A percentile compares a stretch with the other conserved stretches of the same genome.
Conservation (phyloP, 345 rosid species). For the Mangifera indica region DNA sequence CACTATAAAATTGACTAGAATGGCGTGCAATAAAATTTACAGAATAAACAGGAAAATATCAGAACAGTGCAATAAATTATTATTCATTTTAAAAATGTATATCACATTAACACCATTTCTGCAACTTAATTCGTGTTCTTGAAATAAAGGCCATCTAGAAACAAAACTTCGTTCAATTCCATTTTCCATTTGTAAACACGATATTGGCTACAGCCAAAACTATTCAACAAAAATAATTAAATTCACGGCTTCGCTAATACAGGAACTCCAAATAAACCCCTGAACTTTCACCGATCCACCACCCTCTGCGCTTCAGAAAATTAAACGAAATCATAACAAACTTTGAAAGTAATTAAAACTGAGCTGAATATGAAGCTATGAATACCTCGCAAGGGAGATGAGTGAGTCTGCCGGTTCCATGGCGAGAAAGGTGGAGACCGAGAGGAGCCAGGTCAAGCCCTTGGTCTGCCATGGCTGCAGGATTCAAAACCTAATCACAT, state of each 20-base stretch:
- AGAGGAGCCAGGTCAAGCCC: conserved; percentile 29
- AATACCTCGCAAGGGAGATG: conserved; percentile 56
- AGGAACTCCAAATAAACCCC: conserved; percentile 66
- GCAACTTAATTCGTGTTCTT: not conserved
- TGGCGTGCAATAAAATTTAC: not conserved
- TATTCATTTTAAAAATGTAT: not conserved
- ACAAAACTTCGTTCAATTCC: not conserved
- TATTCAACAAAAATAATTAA: not conserved
- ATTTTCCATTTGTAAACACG: not conserved
- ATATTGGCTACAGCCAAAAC: not conserved
- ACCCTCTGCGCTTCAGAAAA: conserved; percentile 33
- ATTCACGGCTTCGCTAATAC: conserved; percentile 55
- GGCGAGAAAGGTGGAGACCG: conserved; percentile 63
- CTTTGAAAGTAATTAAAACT: not conserved
- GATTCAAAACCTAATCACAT: too few relatives aligned
- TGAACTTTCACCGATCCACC: conserved; percentile 61
- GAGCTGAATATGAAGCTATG: not conserved
- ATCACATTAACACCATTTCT: not conserved
- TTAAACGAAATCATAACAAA: not conserved
- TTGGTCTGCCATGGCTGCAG: conserved; percentile 35
- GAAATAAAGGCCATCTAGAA: not conserved
- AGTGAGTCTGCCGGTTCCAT: conserved; percentile 61
- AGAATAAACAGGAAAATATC: not conserved
- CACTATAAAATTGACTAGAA: not conserved
- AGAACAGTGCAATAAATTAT: not conserved